Percentiles rank a stretch among this genome's conserved stretches.
These are phyloP conservation scores for Cutaneotrichosporon curvatum DNA, from an alignment of 1,284 basidiomycete genomes.

Conservation along the genomic window DNA sequence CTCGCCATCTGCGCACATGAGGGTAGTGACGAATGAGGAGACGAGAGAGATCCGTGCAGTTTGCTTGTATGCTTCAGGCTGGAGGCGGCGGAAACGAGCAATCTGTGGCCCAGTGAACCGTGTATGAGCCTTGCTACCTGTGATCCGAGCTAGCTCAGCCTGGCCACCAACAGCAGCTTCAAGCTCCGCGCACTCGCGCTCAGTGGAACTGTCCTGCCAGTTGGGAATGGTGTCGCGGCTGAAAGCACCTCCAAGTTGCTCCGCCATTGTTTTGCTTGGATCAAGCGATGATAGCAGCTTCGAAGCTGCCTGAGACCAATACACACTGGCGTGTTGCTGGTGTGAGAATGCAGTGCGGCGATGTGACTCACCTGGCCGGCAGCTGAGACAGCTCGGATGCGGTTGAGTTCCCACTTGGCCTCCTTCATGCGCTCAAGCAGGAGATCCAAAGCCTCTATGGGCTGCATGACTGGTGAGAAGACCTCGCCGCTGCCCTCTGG, in stretches of 20 bases:
- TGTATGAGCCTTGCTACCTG: slow-evolving; percentile 78
- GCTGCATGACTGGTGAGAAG: slow-evolving; percentile 73
- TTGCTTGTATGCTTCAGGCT: slow-evolving; percentile 57
- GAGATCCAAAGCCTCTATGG: slow-evolving; percentile 75
- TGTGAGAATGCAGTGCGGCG: not conserved
- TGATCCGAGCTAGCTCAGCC: slow-evolving; percentile 62
- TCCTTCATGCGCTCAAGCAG: slow-evolving; percentile 62
- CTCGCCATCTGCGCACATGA: slow-evolving; percentile 55
- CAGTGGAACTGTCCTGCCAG: slow-evolving; percentile 88
- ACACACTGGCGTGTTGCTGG: slow-evolving; percentile 87
- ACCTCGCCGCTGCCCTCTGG: slow-evolving; percentile 61
- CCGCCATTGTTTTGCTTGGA: slow-evolving; percentile 50
- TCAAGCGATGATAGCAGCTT: slow-evolving; percentile 55
- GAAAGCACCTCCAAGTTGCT: slow-evolving; percentile 54
- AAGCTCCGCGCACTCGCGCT: slow-evolving; percentile 61
- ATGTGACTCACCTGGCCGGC: slow-evolving; percentile 35
- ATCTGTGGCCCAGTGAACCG: slow-evolving; percentile 85
- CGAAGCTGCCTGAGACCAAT: slow-evolving; percentile 63
- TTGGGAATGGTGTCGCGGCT: slow-evolving; percentile 67
- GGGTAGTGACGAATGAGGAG: slow-evolving; percentile 72
- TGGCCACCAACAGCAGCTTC: slow-evolving; percentile 61
- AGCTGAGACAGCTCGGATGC: slow-evolving; percentile 33
- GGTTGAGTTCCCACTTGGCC: slow-evolving; percentile 45
- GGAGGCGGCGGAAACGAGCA: slow-evolving; percentile 58
- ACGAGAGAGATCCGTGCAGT: slow-evolving; percentile 72